Base-by-base conservation (phyloP, 2,329 filamentous ascomycete genomes). In the Botryotinia convoluta region DNA sequence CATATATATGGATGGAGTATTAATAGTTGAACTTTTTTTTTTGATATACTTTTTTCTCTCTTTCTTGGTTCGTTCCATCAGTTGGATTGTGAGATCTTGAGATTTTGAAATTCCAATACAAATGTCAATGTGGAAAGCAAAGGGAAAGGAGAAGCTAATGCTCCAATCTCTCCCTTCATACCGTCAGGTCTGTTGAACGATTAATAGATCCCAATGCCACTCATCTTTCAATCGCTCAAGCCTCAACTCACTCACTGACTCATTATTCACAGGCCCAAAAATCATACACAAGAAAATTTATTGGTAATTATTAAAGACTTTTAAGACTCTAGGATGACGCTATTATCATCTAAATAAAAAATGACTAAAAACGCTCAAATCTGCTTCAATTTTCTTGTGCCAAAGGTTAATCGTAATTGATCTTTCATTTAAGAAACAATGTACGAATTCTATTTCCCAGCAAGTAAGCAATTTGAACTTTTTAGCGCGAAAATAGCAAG, bases 291-390 rank as follows among this genome's bases (percentile, higher is more conserved):
- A 72, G 29, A 69, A 59, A 29, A 32, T 69, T 69, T 69, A 51
- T 72, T 61, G 61, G 26, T 48, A 37, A 71, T 71, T 68, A 72
- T 37, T 72, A 60, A 72, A 72, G 71, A 72, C 62, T 68, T 42
- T 45, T 51, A 54, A 54, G 62, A 69, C 63, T 61, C 71, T 72
- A 60, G 64, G 62, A 44, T 68, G 71, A 69, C 71, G 64, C 64
- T 72, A 32, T 44, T 12, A 54, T 29, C 71, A 72, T 59, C 48
- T 68, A 69, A 57, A 29, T 48, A 63, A 60, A 29, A n/a, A 69
- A 72, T 72, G 62, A 68, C 63, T 72, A 72, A 67, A 72, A 72
- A 69, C 51, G 71, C 63, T 67, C 71, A 72, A 68, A 72, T 69
- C 71, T 72, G 71, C 62, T 69, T 26, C 51, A 69, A 69, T 59